Evolutionary conservation across 192 early-diverging fungal genomes (phyloP).

Genomic region (Geranomyces variabilis): DNA sequence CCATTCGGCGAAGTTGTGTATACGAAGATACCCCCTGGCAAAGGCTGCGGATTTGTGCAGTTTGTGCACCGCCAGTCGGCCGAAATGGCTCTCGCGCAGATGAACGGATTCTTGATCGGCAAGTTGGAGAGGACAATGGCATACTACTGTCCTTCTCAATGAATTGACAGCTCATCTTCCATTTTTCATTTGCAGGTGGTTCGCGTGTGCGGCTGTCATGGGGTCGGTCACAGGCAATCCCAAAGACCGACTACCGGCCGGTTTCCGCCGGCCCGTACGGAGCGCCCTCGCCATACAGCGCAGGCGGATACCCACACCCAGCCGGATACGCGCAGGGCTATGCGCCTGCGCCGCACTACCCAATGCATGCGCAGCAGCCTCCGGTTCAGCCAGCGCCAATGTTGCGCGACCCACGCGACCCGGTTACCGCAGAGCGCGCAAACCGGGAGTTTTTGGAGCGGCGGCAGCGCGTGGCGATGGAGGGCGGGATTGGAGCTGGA

Average conservation of each 20-base stretch:
- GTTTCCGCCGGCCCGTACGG: background rate
- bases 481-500: no score
- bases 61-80: constrained; percentile 82
- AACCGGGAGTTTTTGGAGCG: constrained; percentile 34
- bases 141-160: background rate
- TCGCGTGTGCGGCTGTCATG: constrained; percentile 72
- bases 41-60: constrained; percentile 96
- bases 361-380: background rate
- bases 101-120: constrained; percentile 89
- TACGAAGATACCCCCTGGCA: constrained; percentile 92
- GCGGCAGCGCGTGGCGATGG: background rate
- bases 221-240: constrained; percentile 60
- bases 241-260: background rate
- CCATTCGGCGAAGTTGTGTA: constrained; percentile 91
- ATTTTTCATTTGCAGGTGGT: constrained; percentile 40
- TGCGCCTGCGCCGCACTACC: background rate
- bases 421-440: constrained; percentile 38
- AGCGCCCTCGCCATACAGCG: constrained; percentile 9
- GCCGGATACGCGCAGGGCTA: constrained; percentile 19
- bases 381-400: background rate
- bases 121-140: no score
- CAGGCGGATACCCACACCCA: background rate
- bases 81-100: constrained; percentile 85
- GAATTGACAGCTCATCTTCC: no score
- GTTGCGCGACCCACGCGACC: constrained; percentile 33